Base-by-base conservation (phyloP, 192 early-diverging fungal genomes). In the Backusella sp. region DNA sequence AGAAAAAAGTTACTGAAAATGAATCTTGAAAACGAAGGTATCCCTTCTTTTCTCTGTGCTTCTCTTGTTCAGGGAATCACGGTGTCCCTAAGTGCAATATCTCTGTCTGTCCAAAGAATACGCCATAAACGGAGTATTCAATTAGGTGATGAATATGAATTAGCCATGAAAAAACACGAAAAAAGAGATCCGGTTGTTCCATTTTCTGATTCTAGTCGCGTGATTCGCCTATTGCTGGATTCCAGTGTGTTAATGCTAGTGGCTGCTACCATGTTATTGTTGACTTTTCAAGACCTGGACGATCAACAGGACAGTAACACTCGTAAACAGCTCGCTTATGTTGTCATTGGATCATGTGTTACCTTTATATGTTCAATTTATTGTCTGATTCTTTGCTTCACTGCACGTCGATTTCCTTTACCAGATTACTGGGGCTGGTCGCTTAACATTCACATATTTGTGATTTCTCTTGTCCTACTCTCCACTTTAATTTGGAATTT, bases 371-470 rank as follows among this genome's bases (percentile, higher is more conserved):
- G 68, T 37, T 82, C 77, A 77, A 19, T 75, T 11, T 82, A 82
- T 44, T 34, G 42, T 32, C 39, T 71, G 19, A 44, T 70, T 14
- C 62, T 82, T 32, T 49, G 69, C 28, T 19, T 82, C 6, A 69
- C 78, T 8, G 53, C 73, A 19, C 74, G 32, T n/a, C 65, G 65
- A 15, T 70, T 79, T n/a, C 56, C 41, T 0, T n/a, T 82, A 2
- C 81, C 81, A 11, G 68, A 76, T 28, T 4, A 34, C 2, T 76
- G 72, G 79, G 76, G 73, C n/a, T 80, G 79, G 76, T 66, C 76
- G 30, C 32, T 85, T 6, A 85, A 85, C 26, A 37, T 71, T 6
- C 79, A 83, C 71, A 72, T 85, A 1, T 70, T 53, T 72, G n/a
- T 41, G 12, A 23, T 76, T 72, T 68, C 21, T 72, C 1, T 65